These are phyloP conservation scores for Chiua virens DNA, from an alignment of 768 basidiomycete genomes.

Conservation along the genomic window DNA sequence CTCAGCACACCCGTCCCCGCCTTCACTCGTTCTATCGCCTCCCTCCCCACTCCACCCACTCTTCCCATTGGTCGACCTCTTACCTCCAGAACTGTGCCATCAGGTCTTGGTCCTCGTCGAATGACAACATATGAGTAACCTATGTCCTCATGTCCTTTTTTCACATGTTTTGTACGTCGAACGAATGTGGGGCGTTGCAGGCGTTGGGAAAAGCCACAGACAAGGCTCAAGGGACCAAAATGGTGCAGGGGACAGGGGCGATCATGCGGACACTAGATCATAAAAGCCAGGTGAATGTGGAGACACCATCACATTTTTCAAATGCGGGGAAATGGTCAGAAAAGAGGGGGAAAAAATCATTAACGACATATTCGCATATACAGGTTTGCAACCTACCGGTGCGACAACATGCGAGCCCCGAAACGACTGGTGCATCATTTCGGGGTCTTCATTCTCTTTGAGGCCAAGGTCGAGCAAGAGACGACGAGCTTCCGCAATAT, in stretches of 20 bases:
- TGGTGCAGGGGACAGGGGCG: slow-evolving; percentile 73
- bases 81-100: slow-evolving; percentile 6
- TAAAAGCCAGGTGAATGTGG: background rate
- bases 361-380: background rate
- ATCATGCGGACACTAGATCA: slow-evolving; percentile 85
- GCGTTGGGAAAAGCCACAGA: slow-evolving; percentile 87
- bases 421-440: slow-evolving; percentile 34
- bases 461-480: slow-evolving; percentile 64
- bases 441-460: slow-evolving; percentile 54
- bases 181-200: slow-evolving; percentile 85
- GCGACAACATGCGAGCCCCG: slow-evolving; percentile 83
- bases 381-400: slow-evolving; percentile 56
- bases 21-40: slow-evolving; percentile 29
- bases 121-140: slow-evolving; percentile 91
- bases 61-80: slow-evolving; percentile 19
- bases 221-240: slow-evolving; percentile 49
- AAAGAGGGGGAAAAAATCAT: background rate
- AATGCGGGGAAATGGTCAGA: slow-evolving; percentile 12
- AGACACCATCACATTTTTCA: slow-evolving; percentile 13
- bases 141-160: slow-evolving; percentile 80
- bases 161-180: slow-evolving; percentile 84
- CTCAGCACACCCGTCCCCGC: slow-evolving; percentile 16
- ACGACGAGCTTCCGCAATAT: slow-evolving; percentile 76
- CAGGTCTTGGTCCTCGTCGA: slow-evolving; percentile 72
- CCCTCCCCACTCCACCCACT: slow-evolving; percentile 31